Percentiles rank a stretch among this genome's conserved stretches.
phyloP scores from a whole-genome alignment of 2,329 filamentous ascomycete species.

The Fusarium vanettenii region DNA sequence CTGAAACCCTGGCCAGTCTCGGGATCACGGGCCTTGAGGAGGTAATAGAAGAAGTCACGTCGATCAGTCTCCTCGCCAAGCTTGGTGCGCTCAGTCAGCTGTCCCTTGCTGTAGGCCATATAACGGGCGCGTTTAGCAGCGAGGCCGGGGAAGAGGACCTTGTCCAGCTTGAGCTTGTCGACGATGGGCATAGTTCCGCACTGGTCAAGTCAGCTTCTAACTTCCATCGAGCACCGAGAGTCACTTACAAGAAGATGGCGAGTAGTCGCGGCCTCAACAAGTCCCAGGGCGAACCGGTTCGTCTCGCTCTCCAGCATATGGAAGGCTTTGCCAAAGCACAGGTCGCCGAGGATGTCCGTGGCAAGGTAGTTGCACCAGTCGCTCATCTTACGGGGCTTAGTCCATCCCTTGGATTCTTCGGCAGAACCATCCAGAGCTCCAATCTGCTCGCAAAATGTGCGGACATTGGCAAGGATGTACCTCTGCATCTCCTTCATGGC shows the following conservation, averaged over 20 bases:
- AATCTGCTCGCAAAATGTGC: conserved; percentile 73
- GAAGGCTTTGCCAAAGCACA: conserved; percentile 72
- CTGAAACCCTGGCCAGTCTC: conserved; percentile 76
- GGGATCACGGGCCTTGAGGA: conserved; percentile 77
- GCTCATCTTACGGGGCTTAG: conserved; percentile 69
- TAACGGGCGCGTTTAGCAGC: conserved; percentile 75
- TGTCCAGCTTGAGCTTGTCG: conserved; percentile 74
- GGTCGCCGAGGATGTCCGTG: conserved; percentile 71
- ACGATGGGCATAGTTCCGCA: conserved; percentile 79
- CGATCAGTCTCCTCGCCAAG: conserved; percentile 74
- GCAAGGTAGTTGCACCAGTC: conserved; percentile 72
- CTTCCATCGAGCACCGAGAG: background rate
- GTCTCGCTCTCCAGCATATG: conserved; percentile 69
- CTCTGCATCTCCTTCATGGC: conserved; percentile 76
- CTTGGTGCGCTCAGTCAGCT: conserved; percentile 74
- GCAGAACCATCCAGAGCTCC: conserved; percentile 54
- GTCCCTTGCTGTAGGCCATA: conserved; percentile 76
- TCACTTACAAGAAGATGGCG: conserved; percentile 73
- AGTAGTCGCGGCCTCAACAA: conserved; percentile 76
- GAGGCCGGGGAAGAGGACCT: conserved; percentile 74
- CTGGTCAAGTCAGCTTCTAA: conserved; percentile 50
- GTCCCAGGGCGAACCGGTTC: conserved; percentile 73
- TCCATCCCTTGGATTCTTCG: conserved; percentile 68
- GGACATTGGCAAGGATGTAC: conserved; percentile 73
- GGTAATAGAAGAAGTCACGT: conserved; percentile 81